Conservation (phyloP, 192 early-diverging fungal species). For the Oehlia diaphana region DNA sequence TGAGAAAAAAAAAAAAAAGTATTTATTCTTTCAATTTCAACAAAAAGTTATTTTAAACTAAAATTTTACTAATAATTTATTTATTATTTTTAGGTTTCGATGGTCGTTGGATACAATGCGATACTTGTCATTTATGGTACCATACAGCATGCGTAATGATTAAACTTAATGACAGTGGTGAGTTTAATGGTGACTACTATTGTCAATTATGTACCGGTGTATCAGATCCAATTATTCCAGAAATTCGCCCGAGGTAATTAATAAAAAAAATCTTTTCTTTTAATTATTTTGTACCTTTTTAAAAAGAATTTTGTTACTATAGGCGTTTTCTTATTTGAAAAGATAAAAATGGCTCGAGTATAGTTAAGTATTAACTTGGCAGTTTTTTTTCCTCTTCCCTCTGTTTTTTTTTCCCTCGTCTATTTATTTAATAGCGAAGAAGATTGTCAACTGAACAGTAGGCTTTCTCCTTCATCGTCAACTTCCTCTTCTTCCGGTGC, state of each 20-base stretch:
- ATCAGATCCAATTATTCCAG: not conserved
- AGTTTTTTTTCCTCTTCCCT: not conserved
- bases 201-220: not conserved
- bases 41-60: no score
- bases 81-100: no score
- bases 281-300: no score
- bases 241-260: not conserved
- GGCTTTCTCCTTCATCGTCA: not conserved
- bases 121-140: not conserved
- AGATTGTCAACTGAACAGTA: not conserved
- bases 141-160: slow-evolving; percentile 9
- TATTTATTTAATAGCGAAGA: not conserved
- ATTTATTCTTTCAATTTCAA: no score
- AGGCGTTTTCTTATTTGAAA: no score
- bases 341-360: not conserved
- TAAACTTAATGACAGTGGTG: slow-evolving; percentile 4
- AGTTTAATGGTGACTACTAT: slow-evolving; percentile 3
- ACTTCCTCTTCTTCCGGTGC: not conserved
- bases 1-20: no score
- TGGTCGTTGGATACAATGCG: no score
- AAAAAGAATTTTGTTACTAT: no score
- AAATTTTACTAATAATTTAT: no score
- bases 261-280: not conserved
- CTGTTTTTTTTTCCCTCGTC: no score
- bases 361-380: not conserved